A percentile compares a stretch with the other conserved stretches of the same genome.
Conservation (phyloP, 768 basidiomycete species). For the Chalciporus pseudorubinellus region DNA sequence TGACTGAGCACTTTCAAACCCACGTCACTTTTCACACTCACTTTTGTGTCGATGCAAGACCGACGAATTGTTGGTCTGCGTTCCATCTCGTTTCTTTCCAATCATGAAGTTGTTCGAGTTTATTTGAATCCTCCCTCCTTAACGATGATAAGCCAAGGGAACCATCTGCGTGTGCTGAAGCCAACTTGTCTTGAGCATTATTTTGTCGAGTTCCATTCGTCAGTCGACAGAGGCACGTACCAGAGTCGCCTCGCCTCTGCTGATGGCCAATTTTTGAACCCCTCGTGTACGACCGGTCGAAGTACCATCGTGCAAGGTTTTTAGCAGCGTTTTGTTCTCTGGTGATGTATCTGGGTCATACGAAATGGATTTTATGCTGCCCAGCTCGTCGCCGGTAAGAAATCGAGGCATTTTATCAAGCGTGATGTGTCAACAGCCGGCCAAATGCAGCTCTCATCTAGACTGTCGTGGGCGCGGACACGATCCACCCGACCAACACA, state of each 20-base stretch:
- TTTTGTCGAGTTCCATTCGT: slow-evolving; percentile 14
- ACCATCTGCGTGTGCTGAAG: slow-evolving; percentile 64
- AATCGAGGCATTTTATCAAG: slow-evolving; percentile 56
- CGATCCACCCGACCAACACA: background rate
- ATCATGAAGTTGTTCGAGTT: slow-evolving; percentile 38
- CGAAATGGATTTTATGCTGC: slow-evolving; percentile 62
- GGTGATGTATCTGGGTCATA: slow-evolving; percentile 36
- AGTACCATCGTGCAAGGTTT: slow-evolving; percentile 35
- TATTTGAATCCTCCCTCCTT: slow-evolving; percentile 41
- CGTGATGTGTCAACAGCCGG: slow-evolving; percentile 29
- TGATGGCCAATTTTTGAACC: slow-evolving; percentile 41
- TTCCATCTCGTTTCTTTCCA: slow-evolving; percentile 70
- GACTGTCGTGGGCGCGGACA: no score
- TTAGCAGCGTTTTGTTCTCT: slow-evolving; percentile 35
- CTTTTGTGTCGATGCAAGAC: slow-evolving; percentile 52
- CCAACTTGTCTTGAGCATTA: slow-evolving; percentile 54
- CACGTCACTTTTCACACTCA: slow-evolving; percentile 30
- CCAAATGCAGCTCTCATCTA: background rate
- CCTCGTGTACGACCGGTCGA: slow-evolving; percentile 33
- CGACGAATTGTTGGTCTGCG: slow-evolving; percentile 55
- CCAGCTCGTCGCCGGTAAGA: slow-evolving; percentile 75
- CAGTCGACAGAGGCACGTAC: slow-evolving; percentile 33
- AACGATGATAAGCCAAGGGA: slow-evolving; percentile 44
- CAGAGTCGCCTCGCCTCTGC: slow-evolving; percentile 31
- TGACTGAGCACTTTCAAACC: slow-evolving; percentile 2